phyloP scores from a whole-genome alignment of 2,329 filamentous ascomycete species.

The Colletotrichum filicis region DNA sequence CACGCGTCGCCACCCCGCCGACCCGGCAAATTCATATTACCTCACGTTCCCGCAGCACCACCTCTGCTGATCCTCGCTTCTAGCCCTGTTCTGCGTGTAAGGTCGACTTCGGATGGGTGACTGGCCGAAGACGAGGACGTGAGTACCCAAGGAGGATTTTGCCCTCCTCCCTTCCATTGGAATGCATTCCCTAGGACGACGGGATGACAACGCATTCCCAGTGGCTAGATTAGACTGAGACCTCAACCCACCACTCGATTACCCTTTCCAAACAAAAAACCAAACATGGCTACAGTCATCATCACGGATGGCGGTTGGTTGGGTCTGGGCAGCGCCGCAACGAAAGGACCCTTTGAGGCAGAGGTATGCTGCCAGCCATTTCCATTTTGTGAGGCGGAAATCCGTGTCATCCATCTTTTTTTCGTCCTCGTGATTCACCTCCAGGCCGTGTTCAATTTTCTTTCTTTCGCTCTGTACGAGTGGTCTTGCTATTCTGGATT shows the following conservation, averaged over 20 bases:
- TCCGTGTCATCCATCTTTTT: neutral
- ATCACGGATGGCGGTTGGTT: slow-evolving; percentile 3
- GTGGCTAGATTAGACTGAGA: slow-evolving; percentile 30
- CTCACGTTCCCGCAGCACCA: slow-evolving; percentile 21
- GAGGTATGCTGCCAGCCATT: slow-evolving; percentile 7
- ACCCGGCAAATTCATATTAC: slow-evolving; percentile 22
- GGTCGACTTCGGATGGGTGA: neutral
- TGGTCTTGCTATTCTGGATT: neutral
- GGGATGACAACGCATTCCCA: slow-evolving; percentile 25
- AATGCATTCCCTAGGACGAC: slow-evolving; percentile 28
- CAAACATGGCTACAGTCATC: neutral
- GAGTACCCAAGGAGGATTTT: neutral
- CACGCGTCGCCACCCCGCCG: slow-evolving; percentile 14
- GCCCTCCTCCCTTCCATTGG: slow-evolving; percentile 26
- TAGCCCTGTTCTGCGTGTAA: neutral
- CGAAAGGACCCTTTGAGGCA: neutral
- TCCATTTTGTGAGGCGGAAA: neutral
- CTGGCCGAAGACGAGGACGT: neutral
- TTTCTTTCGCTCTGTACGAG: neutral
- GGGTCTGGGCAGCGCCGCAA: neutral
- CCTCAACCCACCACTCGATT: neutral
- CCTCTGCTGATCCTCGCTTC: neutral
- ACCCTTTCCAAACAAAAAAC: neutral
- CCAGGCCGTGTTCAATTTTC: too few species aligned
- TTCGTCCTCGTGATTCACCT: neutral